Evolutionary conservation across 2,329 filamentous ascomycete species (phyloP).

Genomic region (Aschersonia sp.): DNA sequence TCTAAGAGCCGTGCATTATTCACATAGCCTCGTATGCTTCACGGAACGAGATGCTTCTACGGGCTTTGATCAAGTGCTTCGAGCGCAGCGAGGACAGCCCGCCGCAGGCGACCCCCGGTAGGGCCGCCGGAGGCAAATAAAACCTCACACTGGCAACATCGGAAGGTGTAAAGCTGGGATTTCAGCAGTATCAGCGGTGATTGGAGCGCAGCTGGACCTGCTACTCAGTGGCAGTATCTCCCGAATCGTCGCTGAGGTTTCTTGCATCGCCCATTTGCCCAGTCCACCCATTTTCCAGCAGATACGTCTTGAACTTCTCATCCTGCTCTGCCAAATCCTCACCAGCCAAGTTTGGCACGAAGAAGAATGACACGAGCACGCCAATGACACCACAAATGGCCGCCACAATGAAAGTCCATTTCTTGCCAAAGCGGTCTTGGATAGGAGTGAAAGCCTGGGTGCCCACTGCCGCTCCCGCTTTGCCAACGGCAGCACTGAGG

Average conservation of each 20-base stretch:
- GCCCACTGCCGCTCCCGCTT: constrained; percentile 34
- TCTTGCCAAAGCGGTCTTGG: constrained; percentile 26
- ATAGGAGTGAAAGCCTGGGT: constrained; percentile 35
- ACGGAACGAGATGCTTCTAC: too few relatives aligned
- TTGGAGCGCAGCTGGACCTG: too few relatives aligned
- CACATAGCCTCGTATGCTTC: too few relatives aligned
- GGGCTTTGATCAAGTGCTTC: too few relatives aligned
- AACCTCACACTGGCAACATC: too few relatives aligned
- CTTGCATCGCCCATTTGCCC: constrained; percentile 24
- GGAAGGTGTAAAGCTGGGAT: too few relatives aligned
- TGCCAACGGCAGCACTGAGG: constrained; percentile 34
- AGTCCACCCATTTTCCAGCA: constrained; percentile 29
- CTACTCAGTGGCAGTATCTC: too few relatives aligned
- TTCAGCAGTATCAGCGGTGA: too few relatives aligned
- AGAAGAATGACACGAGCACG: constrained; percentile 30
- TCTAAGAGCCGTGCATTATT: too few relatives aligned
- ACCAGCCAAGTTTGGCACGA: constrained; percentile 28
- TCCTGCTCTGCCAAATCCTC: constrained; percentile 28
- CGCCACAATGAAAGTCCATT: constrained; percentile 36
- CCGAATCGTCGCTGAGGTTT: background rate
- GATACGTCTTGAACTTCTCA: constrained; percentile 26
- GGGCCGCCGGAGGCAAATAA: too few relatives aligned
- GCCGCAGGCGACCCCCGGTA: too few relatives aligned
- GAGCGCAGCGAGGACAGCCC: too few relatives aligned
- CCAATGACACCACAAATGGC: constrained; percentile 33